A percentile compares a stretch with the other conserved stretches of the same genome.
These are phyloP conservation scores for Nemania sp. DNA, from an alignment of 2,329 filamentous ascomycete genomes.

Conservation along the genomic window DNA sequence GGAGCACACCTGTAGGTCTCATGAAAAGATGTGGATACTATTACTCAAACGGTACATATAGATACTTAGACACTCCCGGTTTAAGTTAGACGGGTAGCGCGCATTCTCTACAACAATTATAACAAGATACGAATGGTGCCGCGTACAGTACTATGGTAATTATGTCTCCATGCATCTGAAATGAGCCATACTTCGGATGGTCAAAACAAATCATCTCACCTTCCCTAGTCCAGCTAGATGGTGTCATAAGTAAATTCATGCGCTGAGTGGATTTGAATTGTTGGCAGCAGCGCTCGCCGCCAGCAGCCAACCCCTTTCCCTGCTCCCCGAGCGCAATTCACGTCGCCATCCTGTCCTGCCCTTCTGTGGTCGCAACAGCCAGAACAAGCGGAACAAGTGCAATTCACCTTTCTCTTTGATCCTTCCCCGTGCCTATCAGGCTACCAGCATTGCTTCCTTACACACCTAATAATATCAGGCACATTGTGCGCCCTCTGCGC, in stretches of 20 bases:
- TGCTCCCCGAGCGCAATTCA: slow-evolving; percentile 10
- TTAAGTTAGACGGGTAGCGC: slow-evolving; percentile 1
- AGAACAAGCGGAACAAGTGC: slow-evolving; percentile 16
- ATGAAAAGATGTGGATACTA: no score
- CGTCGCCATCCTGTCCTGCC: slow-evolving; percentile 2
- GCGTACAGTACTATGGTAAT: no score
- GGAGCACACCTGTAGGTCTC: no score
- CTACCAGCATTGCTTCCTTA: neutral
- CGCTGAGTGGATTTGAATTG: slow-evolving; percentile 17
- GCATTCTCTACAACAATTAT: no score
- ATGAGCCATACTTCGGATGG: no score
- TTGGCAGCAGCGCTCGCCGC: slow-evolving; percentile 18
- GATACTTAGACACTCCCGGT: slow-evolving; percentile 1
- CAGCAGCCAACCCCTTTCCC: slow-evolving; percentile 13
- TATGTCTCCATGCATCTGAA: slow-evolving; percentile 16
- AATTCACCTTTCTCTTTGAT: slow-evolving; percentile 17
- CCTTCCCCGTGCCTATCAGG: slow-evolving; percentile 13
- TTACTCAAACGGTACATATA: no score
- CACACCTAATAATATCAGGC: slow-evolving; percentile 29
- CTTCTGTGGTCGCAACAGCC: slow-evolving; percentile 19
- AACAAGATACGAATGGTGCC: no score
- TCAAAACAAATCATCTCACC: slow-evolving; percentile 23
- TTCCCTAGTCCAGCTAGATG: no score
- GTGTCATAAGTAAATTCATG: no score
- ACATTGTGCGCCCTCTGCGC: slow-evolving; percentile 27